Base-by-base conservation (phyloP, 331 rosid species). In the Rhamnella rubrinervis region DNA sequence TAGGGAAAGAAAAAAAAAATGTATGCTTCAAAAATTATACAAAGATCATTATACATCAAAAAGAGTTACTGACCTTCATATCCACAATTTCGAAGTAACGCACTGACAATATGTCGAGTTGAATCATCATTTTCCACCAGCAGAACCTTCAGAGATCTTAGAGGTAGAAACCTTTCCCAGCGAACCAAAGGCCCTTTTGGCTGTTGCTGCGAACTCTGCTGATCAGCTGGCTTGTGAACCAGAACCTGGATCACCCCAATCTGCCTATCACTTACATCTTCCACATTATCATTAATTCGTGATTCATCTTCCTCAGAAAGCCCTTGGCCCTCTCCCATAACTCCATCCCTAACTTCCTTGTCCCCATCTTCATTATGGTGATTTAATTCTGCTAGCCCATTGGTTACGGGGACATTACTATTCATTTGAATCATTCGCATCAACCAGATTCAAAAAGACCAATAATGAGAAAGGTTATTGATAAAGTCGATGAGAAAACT, bases 41-140 rank as follows among this genome's bases (percentile, higher is more conserved):
- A 71, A 6, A 37, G 14, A 71, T 37, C 20, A 12, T 18, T 35
- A 20, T 28, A 28, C 21, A 20, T 55, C 55, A 39, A 51, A 31
- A 53, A 39, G 49, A 15, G 14, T 52, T 60, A 77, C 79, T 53
- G 50, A 81, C 86, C 86, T 74, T 66, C 75, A 28, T 82, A 82
- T 70, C 80, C 83, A 74, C 80, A 74, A 9, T 74, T 82, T 13
- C 69, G 57, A 16, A 82, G 86, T 35, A 82, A 72, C 18, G 78
- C 83, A 20, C 66, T 35, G 40, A 82, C 77, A 40, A 82, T 53
- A 23, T 71, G 75, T 35, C 86, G 81, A 61, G 86, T 74, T n/a
- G 80, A 66, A 50, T 78, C 81, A 21, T 78, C 86, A 58, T 67
- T 75, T 73, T 82, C 86, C 73, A 82, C 86, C 55, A 82, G 68